Evolutionary conservation across 2,329 filamentous ascomycete species (phyloP).

Genomic region (Trichoderma lentiforme): DNA sequence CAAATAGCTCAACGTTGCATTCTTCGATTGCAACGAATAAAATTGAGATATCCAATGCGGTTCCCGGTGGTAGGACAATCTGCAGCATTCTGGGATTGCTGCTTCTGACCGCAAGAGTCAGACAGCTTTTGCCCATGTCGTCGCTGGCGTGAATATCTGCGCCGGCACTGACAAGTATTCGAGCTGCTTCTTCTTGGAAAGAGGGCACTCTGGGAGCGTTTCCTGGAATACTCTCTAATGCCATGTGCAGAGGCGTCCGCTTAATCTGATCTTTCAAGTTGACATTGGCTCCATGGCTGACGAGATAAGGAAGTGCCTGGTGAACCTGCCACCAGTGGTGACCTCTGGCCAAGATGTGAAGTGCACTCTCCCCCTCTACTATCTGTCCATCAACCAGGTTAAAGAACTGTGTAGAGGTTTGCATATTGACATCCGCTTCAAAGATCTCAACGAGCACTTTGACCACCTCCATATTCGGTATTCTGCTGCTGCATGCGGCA

Average conservation of each 20-base stretch:
- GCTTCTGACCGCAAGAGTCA: background rate
- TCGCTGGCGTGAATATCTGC: slow-evolving; percentile 23
- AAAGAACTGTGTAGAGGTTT: background rate
- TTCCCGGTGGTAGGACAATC: background rate
- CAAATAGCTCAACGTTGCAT: background rate
- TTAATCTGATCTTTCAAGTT: slow-evolving; percentile 9
- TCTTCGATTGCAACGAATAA: background rate
- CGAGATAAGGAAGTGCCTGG: slow-evolving; percentile 24
- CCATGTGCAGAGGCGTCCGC: slow-evolving; percentile 22
- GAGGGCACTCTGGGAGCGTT: background rate
- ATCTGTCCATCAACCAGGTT: background rate
- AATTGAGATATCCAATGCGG: background rate
- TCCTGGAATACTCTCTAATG: background rate
- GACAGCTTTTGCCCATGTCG: slow-evolving; percentile 12
- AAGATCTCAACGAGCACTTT: slow-evolving; percentile 35
- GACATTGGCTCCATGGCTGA: slow-evolving; percentile 21
- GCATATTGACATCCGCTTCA: slow-evolving; percentile 27
- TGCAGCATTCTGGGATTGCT: slow-evolving; percentile 15
- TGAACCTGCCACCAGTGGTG: slow-evolving; percentile 24
- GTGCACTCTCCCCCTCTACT: background rate
- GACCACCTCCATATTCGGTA: slow-evolving; percentile 36
- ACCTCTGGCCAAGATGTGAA: slow-evolving; percentile 19
- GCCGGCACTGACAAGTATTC: slow-evolving; percentile 21
- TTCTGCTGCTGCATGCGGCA: slow-evolving; percentile 26
- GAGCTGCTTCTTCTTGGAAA: slow-evolving; percentile 20